phyloP scores from a whole-genome alignment of 371 early-diverging fungal genomes.

The Rhizomucor pusillus region DNA sequence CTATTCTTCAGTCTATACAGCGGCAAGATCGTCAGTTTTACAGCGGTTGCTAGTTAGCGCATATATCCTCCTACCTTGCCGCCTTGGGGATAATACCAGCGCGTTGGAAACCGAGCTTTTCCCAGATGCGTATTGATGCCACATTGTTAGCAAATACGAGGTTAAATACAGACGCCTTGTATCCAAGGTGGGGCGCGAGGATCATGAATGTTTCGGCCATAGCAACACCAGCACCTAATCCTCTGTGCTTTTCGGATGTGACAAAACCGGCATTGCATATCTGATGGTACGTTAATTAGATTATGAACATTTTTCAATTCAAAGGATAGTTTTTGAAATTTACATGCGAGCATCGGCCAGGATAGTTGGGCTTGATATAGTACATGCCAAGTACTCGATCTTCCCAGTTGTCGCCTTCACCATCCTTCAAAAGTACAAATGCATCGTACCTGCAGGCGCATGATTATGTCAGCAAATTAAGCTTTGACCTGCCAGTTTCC shows the following conservation, averaged over 20 bases:
- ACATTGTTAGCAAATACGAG: conserved; percentile 73
- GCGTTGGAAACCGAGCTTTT: conserved; percentile 62
- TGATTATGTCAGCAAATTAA: not conserved
- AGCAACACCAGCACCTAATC: conserved; percentile 61
- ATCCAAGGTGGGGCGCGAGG: conserved; percentile 68
- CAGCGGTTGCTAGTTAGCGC: not conserved
- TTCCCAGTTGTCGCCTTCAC: conserved; percentile 28
- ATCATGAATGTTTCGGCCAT: conserved; percentile 67
- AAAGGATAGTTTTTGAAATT: conserved; percentile 9
- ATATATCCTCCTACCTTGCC: conserved; percentile 37
- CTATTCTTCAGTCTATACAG: conserved; percentile 35
- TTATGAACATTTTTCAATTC: not conserved
- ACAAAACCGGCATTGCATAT: conserved; percentile 82
- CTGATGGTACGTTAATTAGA: conserved; percentile 27
- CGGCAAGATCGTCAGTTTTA: not conserved
- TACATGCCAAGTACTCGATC: conserved; percentile 63
- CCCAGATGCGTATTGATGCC: conserved; percentile 67
- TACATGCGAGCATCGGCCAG: conserved; percentile 63
- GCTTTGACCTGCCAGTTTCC: not conserved
- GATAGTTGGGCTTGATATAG: conserved; percentile 80
- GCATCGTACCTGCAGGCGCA: conserved; percentile 43
- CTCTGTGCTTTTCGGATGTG: conserved; percentile 48
- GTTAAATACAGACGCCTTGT: conserved; percentile 77
- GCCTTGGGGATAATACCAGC: conserved; percentile 70
- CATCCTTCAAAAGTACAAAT: conserved; percentile 46